Evolutionary conservation across 495 filamentous ascomycete genomes (phyloP).

Genomic region (Peziza echinospora): DNA sequence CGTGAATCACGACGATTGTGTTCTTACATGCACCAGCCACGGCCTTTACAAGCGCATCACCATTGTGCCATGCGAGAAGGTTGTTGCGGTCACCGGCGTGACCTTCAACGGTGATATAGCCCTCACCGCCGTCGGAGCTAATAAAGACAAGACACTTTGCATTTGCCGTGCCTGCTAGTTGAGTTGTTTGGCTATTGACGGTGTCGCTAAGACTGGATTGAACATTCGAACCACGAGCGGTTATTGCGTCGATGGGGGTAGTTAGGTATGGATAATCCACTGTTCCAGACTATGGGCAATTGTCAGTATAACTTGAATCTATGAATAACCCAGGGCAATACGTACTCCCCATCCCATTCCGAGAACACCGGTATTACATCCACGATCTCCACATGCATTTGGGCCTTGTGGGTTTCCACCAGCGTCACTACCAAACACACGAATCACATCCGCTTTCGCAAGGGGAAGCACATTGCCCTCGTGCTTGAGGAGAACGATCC

Average conservation of each 20-base stretch:
- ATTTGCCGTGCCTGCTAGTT: slow-evolving; percentile 32
- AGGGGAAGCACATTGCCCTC: slow-evolving; percentile 48
- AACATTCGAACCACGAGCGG: slow-evolving; percentile 24
- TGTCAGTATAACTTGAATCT: slow-evolving; percentile 5
- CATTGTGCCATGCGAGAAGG: slow-evolving; percentile 23
- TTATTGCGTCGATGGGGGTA: slow-evolving; percentile 34
- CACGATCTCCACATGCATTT: slow-evolving; percentile 32
- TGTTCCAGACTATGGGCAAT: slow-evolving; percentile 15
- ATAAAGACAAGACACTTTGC: slow-evolving; percentile 40
- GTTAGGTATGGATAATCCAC: slow-evolving; percentile 25
- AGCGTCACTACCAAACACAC: slow-evolving; percentile 73
- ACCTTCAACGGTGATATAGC: slow-evolving; percentile 41
- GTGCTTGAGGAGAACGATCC: slow-evolving; percentile 86
- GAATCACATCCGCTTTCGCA: slow-evolving; percentile 49
- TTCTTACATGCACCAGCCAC: slow-evolving; percentile 35
- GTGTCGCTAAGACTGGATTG: slow-evolving; percentile 32
- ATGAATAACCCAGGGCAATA: slow-evolving; percentile 20
- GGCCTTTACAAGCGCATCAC: slow-evolving; percentile 32
- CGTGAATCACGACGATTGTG: slow-evolving; percentile 42
- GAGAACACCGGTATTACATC: slow-evolving; percentile 36
- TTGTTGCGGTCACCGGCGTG: slow-evolving; percentile 38
- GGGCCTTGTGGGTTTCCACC: slow-evolving; percentile 38
- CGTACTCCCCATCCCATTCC: slow-evolving; percentile 36
- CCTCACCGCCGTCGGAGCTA: slow-evolving; percentile 44
- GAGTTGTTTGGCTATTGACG: slow-evolving; percentile 25